phyloP scores from a whole-genome alignment of 805 yeast species.

The Wickerhamomyces subpelliculosus region DNA sequence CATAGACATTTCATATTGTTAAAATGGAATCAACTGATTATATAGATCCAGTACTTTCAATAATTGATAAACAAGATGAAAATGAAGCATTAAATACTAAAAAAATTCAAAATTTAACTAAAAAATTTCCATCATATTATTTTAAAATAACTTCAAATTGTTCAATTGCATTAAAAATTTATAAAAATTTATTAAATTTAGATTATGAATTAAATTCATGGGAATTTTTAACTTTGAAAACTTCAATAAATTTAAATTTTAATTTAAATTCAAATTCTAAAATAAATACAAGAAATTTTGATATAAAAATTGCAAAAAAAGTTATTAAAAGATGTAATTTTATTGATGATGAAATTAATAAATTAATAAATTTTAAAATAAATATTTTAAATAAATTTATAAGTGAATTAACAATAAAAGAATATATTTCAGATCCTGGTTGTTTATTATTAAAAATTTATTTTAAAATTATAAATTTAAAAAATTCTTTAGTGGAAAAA shows the following conservation, averaged over 20 bases:
- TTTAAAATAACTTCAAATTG: conserved; percentile 19
- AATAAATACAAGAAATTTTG: conserved; percentile 30
- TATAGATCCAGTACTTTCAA: conserved; percentile 15
- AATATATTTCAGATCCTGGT: conserved; percentile 19
- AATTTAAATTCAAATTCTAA: conserved; percentile 7
- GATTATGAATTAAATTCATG: conserved; percentile 24
- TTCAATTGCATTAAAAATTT: conserved; percentile 18
- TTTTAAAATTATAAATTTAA: conserved; percentile 36
- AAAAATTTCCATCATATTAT: conserved; percentile 8
- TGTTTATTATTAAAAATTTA: conserved; percentile 18
- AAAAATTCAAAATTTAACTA: conserved; percentile 6
- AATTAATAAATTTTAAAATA: conserved; percentile 44
- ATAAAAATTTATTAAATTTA: conserved; percentile 21
- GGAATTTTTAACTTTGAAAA: conserved; percentile 24
- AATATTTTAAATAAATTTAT: conserved; percentile 28
- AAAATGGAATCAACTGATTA: conserved; percentile 1
- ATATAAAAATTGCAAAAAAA: conserved; percentile 45
- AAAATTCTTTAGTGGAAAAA: conserved; percentile 43
- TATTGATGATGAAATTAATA: conserved; percentile 31
- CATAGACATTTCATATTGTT: too few species aligned
- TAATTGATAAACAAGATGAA: neutral
- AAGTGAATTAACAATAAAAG: conserved; percentile 17
- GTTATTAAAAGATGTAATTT: conserved; percentile 45
- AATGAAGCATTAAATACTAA: conserved; percentile 2
- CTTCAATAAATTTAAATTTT: conserved; percentile 22